A percentile compares a stretch with the other conserved stretches of the same genome.
Evolutionary conservation across 495 filamentous ascomycete genomes (phyloP).

Genomic region (Neurospora tetraspora): DNA sequence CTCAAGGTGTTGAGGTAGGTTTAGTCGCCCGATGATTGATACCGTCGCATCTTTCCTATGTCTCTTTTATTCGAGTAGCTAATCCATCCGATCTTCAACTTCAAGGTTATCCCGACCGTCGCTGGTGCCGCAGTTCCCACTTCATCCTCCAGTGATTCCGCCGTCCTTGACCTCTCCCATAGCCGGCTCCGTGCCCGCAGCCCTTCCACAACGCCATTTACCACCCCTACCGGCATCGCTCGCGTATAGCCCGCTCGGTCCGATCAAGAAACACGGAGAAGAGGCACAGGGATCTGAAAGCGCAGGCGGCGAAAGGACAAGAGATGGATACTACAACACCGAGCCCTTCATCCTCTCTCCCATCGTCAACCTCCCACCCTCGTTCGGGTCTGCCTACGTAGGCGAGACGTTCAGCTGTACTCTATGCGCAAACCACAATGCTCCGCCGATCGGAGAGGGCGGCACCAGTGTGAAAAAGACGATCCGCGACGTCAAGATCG

Average conservation of each 20-base stretch:
- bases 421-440: constrained; percentile 87
- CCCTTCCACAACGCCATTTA: constrained; percentile 1
- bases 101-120: constrained; percentile 43
- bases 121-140: constrained; percentile 41
- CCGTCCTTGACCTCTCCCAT: constrained; percentile 13
- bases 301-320: not conserved
- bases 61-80: not conserved
- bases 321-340: constrained; percentile 24
- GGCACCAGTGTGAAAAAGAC: constrained; percentile 29
- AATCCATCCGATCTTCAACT: constrained; percentile 10
- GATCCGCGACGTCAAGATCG: constrained; percentile 67
- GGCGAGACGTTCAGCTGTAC: constrained; percentile 93
- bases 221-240: constrained; percentile 34
- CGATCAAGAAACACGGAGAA: not conserved
- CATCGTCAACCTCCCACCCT: constrained; percentile 77
- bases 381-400: constrained; percentile 90
- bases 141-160: constrained; percentile 22
- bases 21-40: not conserved
- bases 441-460: constrained; percentile 22
- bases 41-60: not conserved
- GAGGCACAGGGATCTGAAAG: not conserved
- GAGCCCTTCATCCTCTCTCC: constrained; percentile 39
- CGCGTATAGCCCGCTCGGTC: constrained; percentile 26
- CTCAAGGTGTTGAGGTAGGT: constrained; percentile 66
- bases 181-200: not conserved